phyloP scores from a whole-genome alignment of 164 flowering plant genomes.

The Tetracentron sinense region DNA sequence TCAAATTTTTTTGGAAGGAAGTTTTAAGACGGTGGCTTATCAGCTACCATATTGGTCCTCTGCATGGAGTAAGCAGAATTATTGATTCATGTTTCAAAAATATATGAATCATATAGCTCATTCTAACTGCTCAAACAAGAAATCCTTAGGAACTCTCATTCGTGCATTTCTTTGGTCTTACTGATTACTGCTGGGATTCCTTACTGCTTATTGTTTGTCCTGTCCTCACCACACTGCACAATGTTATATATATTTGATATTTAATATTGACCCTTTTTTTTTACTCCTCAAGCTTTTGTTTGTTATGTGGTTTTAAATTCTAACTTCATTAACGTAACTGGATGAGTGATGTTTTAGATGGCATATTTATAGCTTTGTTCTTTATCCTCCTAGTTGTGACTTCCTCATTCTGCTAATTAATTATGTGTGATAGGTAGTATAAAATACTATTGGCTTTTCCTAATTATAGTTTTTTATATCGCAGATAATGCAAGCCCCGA shows the following conservation, averaged over 20 bases:
- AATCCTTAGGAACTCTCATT: too few relatives aligned
- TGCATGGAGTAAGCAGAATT: too few relatives aligned
- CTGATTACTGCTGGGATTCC: too few relatives aligned
- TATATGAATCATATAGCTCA: too few relatives aligned
- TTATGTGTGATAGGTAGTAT: neutral
- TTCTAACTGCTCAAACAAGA: too few relatives aligned
- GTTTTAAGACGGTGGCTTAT: too few relatives aligned
- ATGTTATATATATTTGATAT: neutral
- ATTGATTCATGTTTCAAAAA: too few relatives aligned
- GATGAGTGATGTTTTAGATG: neutral
- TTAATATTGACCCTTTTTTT: neutral
- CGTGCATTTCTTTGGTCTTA: too few relatives aligned
- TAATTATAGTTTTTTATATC: slow-evolving; percentile 8
- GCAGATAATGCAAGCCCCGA: slow-evolving; percentile 88
- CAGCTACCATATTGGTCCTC: too few relatives aligned
- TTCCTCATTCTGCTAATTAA: neutral
- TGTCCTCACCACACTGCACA: neutral
- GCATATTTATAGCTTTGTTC: neutral
- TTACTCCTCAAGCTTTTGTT: too few relatives aligned
- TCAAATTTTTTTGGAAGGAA: too few relatives aligned
- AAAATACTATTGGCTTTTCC: neutral
- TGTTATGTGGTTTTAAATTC: neutral
- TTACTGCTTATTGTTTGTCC: neutral
- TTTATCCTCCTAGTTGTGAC: neutral
- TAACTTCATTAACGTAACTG: neutral